A percentile compares a stretch with the other conserved stretches of the same genome.
These are phyloP conservation scores for Elsinoe fawcettii DNA, from an alignment of 2,329 filamentous ascomycete genomes.

Conservation along the genomic window DNA sequence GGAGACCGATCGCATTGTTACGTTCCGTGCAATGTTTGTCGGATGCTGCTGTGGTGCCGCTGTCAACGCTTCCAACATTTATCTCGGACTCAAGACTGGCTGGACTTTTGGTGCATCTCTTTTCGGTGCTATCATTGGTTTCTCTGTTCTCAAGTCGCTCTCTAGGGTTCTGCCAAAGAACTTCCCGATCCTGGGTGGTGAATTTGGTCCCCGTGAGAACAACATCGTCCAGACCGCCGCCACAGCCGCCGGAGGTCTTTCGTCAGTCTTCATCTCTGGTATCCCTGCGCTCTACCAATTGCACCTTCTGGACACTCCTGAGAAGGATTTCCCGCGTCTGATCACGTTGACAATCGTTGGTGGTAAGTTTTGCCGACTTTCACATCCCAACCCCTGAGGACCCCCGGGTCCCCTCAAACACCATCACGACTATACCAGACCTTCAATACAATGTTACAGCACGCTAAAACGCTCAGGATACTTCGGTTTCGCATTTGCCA, in stretches of 20 bases:
- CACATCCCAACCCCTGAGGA: not conserved
- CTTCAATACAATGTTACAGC: not conserved
- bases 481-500: conserved; percentile 57
- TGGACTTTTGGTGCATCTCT: conserved; percentile 34
- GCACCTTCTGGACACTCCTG: conserved; percentile 43
- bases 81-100: conserved; percentile 45
- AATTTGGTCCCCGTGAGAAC: conserved; percentile 54
- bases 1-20: conserved; percentile 45
- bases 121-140: conserved; percentile 48
- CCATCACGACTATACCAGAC: not conserved
- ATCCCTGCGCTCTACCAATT: conserved; percentile 54
- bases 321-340: conserved; percentile 50
- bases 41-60: conserved; percentile 50
- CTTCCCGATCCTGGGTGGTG: conserved; percentile 44
- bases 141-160: conserved; percentile 32
- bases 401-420: not conserved
- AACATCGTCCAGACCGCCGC: conserved; percentile 52
- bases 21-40: conserved; percentile 47
- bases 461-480: conserved; percentile 28
- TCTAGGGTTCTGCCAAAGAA: conserved; percentile 24
- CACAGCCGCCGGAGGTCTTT: conserved; percentile 50
- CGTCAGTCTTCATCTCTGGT: conserved; percentile 50
- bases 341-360: conserved; percentile 54
- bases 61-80: conserved; percentile 54
- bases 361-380: conserved; percentile 26